These are phyloP conservation scores for Jackrogersella minutella DNA, from an alignment of 495 filamentous ascomycete species.

Conservation along the genomic window DNA sequence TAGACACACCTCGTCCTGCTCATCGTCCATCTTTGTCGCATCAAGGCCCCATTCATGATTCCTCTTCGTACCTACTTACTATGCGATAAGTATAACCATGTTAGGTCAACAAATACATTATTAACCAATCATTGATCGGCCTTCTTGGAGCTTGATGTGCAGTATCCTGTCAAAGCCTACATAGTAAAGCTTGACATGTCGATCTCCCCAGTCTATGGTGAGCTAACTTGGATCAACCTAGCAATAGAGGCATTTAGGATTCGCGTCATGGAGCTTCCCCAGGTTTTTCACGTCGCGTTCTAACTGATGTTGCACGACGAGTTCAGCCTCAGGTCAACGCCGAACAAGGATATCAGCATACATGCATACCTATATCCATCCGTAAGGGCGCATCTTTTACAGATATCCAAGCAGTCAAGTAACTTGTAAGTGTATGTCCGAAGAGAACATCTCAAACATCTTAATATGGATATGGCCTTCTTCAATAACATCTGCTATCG, in stretches of 20 bases:
- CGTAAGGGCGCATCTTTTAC: too few species aligned
- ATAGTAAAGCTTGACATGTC: conserved; percentile 13
- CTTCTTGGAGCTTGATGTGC: conserved; percentile 19
- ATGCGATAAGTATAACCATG: background rate
- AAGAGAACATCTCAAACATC: too few species aligned
- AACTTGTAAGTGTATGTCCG: too few species aligned
- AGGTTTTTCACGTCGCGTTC: conserved; percentile 19
- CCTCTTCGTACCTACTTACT: background rate
- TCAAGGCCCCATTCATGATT: background rate
- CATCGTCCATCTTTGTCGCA: too few species aligned
- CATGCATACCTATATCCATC: background rate
- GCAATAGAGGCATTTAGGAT: background rate
- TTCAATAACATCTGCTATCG: too few species aligned
- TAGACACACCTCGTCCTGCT: background rate
- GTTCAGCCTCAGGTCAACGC: background rate
- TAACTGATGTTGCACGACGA: conserved; percentile 2
- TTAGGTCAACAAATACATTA: background rate
- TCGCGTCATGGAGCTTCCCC: conserved; percentile 3
- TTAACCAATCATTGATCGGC: conserved; percentile 17
- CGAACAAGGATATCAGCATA: background rate
- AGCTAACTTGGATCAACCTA: conserved; percentile 13
- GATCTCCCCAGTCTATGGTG: conserved; percentile 24
- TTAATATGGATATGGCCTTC: too few species aligned
- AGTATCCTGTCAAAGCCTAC: background rate
- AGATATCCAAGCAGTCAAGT: too few species aligned